Conservation (phyloP, 371 early-diverging fungal species). For the Haplosporangium sp. region DNA sequence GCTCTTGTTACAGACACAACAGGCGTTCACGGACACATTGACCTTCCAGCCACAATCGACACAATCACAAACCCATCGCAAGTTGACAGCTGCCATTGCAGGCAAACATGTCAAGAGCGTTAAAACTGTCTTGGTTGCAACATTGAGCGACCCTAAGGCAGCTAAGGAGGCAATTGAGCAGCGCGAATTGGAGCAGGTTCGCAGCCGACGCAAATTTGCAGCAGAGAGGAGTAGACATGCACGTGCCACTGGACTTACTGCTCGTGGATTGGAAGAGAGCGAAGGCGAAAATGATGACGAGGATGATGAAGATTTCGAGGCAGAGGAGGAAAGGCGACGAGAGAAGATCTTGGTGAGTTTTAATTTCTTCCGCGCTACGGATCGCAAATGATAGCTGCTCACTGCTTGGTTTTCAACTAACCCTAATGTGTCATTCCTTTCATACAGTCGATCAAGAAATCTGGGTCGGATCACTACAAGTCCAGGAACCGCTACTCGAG, state of each 20-base stretch:
- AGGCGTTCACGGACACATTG: constrained; percentile 72
- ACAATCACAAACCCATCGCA: constrained; percentile 71
- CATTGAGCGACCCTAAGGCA: constrained; percentile 69
- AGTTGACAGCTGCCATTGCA: constrained; percentile 73
- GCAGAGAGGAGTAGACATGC: constrained; percentile 45
- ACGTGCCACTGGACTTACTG: constrained; percentile 36
- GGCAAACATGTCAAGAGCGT: constrained; percentile 71
- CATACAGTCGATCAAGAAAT: constrained; percentile 51
- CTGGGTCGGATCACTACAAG: constrained; percentile 50
- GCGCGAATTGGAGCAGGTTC: constrained; percentile 49
- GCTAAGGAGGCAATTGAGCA: constrained; percentile 54
- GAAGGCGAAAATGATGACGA: constrained; percentile 52
- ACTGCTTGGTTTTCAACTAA: neutral
- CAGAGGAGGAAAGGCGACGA: constrained; percentile 44
- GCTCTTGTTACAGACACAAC: constrained; percentile 76
- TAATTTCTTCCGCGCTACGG: neutral
- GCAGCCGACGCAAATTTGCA: constrained; percentile 42
- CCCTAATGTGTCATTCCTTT: neutral
- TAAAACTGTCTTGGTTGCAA: constrained; percentile 75
- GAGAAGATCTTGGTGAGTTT: constrained; percentile 52
- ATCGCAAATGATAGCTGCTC: neutral
- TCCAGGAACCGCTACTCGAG: constrained; percentile 51
- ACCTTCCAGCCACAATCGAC: constrained; percentile 76
- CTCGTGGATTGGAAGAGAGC: constrained; percentile 48
- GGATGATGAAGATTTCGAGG: constrained; percentile 57